These are phyloP conservation scores for Magnaporthiopsis poae DNA, from an alignment of 2,329 filamentous ascomycete species.

Conservation along the genomic window DNA sequence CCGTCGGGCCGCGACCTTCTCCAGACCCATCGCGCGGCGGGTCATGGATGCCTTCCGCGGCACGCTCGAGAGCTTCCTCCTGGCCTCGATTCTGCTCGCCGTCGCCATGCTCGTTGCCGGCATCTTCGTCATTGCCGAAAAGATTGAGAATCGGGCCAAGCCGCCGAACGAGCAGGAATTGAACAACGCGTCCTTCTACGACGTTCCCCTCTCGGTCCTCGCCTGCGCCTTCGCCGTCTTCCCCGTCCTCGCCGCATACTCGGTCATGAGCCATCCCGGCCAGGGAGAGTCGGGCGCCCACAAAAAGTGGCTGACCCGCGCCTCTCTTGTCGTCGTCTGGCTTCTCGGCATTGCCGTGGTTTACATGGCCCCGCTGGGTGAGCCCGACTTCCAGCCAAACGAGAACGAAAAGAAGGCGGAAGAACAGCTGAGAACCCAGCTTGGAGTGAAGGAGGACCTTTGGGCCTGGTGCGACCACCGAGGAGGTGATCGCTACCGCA, in stretches of 20 bases:
- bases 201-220: slow-evolving; percentile 13
- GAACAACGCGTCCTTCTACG: slow-evolving; percentile 13
- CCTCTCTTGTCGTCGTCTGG: slow-evolving; percentile 12
- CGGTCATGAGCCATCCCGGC: slow-evolving; percentile 9
- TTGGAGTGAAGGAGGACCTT: background rate
- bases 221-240: slow-evolving; percentile 11
- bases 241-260: slow-evolving; percentile 13
- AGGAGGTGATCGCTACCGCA: slow-evolving; percentile 13
- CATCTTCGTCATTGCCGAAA: slow-evolving; percentile 9
- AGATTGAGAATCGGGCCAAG: background rate
- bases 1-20: background rate
- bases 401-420: slow-evolving; percentile 3
- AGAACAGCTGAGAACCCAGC: background rate
- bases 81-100: slow-evolving; percentile 11
- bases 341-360: slow-evolving; percentile 10
- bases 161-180: slow-evolving; percentile 3
- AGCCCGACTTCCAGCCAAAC: slow-evolving; percentile 12
- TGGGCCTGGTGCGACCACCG: slow-evolving; percentile 13
- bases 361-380: slow-evolving; percentile 12
- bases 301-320: slow-evolving; percentile 12
- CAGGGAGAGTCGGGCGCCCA: slow-evolving; percentile 4
- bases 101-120: slow-evolving; percentile 14
- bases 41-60: slow-evolving; percentile 18
- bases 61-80: slow-evolving; percentile 17
- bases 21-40: slow-evolving; percentile 9